Percentiles rank a stretch among this genome's conserved stretches.
Evolutionary conservation across 2,329 filamentous ascomycete species (phyloP).

Genomic region (Knoxdaviesia capensis): DNA sequence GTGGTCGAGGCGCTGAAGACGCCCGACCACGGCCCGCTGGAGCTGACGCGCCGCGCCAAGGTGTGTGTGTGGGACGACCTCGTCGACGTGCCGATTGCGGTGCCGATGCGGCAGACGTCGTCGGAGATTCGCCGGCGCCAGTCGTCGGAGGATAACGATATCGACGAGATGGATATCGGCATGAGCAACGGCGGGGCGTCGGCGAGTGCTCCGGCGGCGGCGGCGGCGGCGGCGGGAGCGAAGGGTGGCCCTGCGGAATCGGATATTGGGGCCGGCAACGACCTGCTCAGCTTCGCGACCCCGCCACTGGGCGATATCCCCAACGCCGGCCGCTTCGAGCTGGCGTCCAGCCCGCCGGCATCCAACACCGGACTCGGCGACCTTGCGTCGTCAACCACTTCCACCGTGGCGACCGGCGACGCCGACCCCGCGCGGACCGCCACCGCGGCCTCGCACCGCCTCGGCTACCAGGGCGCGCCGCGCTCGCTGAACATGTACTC

Average conservation of each 20-base stretch:
- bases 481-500: slow-evolving; percentile 22
- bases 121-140: slow-evolving; percentile 61
- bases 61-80: slow-evolving; percentile 98
- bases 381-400: neutral
- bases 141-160: slow-evolving; percentile 18
- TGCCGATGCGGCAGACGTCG: slow-evolving; percentile 69
- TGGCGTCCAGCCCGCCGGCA: slow-evolving; percentile 26
- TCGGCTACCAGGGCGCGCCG: slow-evolving; percentile 18
- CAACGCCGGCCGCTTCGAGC: slow-evolving; percentile 56
- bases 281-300: slow-evolving; percentile 49
- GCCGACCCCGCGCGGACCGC: slow-evolving; percentile 1
- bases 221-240: slow-evolving; percentile 13
- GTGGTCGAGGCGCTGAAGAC: slow-evolving; percentile 95
- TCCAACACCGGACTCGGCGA: slow-evolving; percentile 16
- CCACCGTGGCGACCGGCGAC: neutral
- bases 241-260: no score
- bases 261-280: slow-evolving; percentile 19
- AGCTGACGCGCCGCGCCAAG: slow-evolving; percentile 72
- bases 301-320: slow-evolving; percentile 42
- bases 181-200: no score
- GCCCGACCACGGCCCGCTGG: slow-evolving; percentile 76
- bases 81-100: slow-evolving; percentile 85
- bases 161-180: slow-evolving; percentile 82
- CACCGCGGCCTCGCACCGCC: slow-evolving; percentile 2
- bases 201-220: neutral